These are phyloP conservation scores for Neophaeococcomyces aloes DNA, from an alignment of 2,329 filamentous ascomycete genomes.

Conservation along the genomic window DNA sequence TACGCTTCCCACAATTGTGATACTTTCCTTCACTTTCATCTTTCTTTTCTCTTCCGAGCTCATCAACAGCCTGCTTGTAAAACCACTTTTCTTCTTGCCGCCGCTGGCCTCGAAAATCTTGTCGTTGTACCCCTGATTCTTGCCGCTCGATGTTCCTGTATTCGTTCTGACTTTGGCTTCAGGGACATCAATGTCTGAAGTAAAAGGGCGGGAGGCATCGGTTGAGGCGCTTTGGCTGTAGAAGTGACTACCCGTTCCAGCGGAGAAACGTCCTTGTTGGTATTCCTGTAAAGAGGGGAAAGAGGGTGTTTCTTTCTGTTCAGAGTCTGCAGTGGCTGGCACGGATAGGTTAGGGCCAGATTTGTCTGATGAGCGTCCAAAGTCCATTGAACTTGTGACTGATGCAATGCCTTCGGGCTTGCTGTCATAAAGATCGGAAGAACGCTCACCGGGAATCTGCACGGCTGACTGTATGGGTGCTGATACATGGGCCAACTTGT, in stretches of 20 bases:
- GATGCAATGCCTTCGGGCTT: no score
- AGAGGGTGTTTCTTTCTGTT: not conserved
- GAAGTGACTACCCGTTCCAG: not conserved
- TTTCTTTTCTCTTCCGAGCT: slow-evolving; percentile 28
- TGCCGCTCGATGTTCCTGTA: not conserved
- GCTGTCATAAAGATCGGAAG: no score
- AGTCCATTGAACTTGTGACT: not conserved
- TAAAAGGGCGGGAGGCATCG: not conserved
- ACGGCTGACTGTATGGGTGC: not conserved
- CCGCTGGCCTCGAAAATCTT: slow-evolving; percentile 23
- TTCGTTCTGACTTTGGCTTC: no score
- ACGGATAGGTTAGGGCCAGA: not conserved
- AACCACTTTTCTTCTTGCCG: slow-evolving; percentile 23
- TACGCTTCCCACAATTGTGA: slow-evolving; percentile 27
- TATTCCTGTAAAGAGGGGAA: no score
- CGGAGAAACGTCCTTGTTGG: not conserved
- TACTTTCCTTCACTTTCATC: slow-evolving; percentile 31
- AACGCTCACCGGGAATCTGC: no score
- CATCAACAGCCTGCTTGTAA: slow-evolving; percentile 19
- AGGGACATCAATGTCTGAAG: not conserved
- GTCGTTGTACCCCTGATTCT: not conserved
- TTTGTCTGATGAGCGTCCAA: not conserved
- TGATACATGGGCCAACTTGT: not conserved
- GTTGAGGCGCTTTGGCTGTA: not conserved
- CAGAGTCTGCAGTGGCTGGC: no score